Conservation (phyloP, 441 rosid genomes). For the Syzygium syzygioides region DNA sequence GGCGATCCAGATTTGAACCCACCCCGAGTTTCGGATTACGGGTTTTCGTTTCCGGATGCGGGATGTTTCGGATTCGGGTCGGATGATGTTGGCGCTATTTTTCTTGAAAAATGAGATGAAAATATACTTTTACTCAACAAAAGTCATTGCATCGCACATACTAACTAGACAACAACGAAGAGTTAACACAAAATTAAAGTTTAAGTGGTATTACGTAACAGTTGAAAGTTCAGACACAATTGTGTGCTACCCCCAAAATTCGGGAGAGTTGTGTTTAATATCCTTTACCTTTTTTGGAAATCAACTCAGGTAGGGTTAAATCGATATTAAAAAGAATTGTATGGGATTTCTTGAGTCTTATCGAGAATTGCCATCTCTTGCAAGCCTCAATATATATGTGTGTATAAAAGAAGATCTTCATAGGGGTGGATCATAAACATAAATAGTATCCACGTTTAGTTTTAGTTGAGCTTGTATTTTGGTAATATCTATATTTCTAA, state of each 20-base stretch:
- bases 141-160: neutral
- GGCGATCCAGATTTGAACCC: neutral
- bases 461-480: neutral
- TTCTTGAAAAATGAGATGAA: neutral
- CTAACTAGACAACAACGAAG: neutral
- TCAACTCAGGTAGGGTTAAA: accelerated
- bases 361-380: accelerated
- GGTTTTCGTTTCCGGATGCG: neutral
- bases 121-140: neutral
- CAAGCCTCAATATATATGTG: neutral
- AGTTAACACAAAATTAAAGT: neutral
- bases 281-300: neutral
- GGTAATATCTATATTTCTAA: neutral
- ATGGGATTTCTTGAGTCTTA: accelerated
- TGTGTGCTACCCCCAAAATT: neutral
- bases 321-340: accelerated
- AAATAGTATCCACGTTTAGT: neutral
- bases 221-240: accelerated
- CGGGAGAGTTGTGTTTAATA: accelerated
- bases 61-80: neutral
- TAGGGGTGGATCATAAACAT: neutral
- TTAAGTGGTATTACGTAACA: accelerated
- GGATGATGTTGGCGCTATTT: neutral
- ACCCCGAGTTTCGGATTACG: neutral
- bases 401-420: neutral